Percentiles rank a stretch among this genome's conserved stretches.
phyloP scores from a whole-genome alignment of 1,284 basidiomycete species.

The Phlebopus sp. region DNA sequence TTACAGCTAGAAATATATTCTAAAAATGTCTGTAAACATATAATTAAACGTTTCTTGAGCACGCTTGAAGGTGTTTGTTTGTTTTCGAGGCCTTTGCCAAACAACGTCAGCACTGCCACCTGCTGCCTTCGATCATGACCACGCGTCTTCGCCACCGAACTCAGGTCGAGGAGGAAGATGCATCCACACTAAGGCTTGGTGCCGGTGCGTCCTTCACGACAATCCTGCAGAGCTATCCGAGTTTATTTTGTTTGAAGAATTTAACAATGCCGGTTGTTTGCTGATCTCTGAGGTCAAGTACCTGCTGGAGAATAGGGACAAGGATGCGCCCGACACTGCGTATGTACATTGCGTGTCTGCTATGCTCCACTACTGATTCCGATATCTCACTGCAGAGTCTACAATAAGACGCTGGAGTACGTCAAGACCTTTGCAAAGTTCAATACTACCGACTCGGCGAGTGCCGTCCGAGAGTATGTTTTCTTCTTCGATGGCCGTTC shows the following conservation, averaged over 20 bases:
- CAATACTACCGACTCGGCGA: slow-evolving; percentile 81
- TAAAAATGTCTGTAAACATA: slow-evolving; percentile 37
- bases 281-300: slow-evolving; percentile 91
- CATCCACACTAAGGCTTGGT: slow-evolving; percentile 51
- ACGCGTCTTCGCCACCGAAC: slow-evolving; percentile 48
- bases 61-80: slow-evolving; percentile 17
- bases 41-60: slow-evolving; percentile 25
- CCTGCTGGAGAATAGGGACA: slow-evolving; percentile 81
- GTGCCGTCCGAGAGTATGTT: slow-evolving; percentile 80
- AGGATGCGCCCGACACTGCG: slow-evolving; percentile 81
- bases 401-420: slow-evolving; percentile 90
- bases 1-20: slow-evolving; percentile 32
- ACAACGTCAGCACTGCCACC: slow-evolving; percentile 16
- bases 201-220: slow-evolving; percentile 34
- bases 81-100: slow-evolving; percentile 29
- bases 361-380: neutral
- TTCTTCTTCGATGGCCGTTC: neutral
- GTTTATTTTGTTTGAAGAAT: slow-evolving; percentile 51
- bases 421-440: slow-evolving; percentile 90
- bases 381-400: slow-evolving; percentile 55
- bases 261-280: slow-evolving; percentile 87
- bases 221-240: neutral
- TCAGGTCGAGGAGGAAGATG: slow-evolving; percentile 52
- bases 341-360: slow-evolving; percentile 37
- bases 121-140: slow-evolving; percentile 34